A percentile compares a stretch with the other conserved stretches of the same genome.
These are phyloP conservation scores for Komagataella phaffii DNA, from an alignment of 805 yeast genomes.

Conservation along the genomic window DNA sequence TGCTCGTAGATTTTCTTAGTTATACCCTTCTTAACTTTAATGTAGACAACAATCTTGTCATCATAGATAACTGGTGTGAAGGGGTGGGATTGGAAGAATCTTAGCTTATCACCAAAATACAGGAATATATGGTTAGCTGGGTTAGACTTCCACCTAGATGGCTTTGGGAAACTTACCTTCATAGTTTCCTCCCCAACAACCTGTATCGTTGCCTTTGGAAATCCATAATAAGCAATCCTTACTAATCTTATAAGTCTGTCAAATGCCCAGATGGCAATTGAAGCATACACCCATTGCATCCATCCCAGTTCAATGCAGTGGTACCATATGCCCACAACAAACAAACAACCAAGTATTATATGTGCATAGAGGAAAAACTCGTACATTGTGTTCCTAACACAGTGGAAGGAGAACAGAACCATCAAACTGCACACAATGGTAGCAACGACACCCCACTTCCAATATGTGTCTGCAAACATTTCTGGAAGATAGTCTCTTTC, in stretches of 20 bases:
- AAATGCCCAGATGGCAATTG: conserved; percentile 34
- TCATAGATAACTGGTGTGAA: conserved; percentile 40
- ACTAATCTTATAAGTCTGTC: conserved; percentile 35
- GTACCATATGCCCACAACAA: conserved; percentile 40
- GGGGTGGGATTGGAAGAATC: conserved; percentile 67
- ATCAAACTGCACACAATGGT: conserved; percentile 28
- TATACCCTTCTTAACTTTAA: conserved; percentile 45
- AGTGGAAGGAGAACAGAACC: conserved; percentile 32
- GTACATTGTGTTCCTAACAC: conserved; percentile 39
- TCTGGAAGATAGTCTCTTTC: conserved; percentile 8
- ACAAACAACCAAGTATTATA: conserved; percentile 36
- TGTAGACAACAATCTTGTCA: conserved; percentile 25
- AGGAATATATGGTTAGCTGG: conserved; percentile 50
- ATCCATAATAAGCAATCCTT: conserved; percentile 22
- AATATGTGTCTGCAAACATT: conserved; percentile 13
- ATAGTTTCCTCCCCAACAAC: conserved; percentile 31
- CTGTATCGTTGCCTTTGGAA: conserved; percentile 22
- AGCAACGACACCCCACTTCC: conserved; percentile 21
- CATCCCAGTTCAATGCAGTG: conserved; percentile 33
- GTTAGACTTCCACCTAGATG: conserved; percentile 29
- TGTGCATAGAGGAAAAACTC: conserved; percentile 51
- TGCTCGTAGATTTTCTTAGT: conserved; percentile 28
- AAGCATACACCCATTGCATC: conserved; percentile 20
- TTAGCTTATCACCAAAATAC: conserved; percentile 35
- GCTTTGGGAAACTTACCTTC: conserved; percentile 32